These are phyloP conservation scores for Spongispora temasekensis DNA, from an alignment of 1,284 basidiomycete genomes.

Conservation along the genomic window DNA sequence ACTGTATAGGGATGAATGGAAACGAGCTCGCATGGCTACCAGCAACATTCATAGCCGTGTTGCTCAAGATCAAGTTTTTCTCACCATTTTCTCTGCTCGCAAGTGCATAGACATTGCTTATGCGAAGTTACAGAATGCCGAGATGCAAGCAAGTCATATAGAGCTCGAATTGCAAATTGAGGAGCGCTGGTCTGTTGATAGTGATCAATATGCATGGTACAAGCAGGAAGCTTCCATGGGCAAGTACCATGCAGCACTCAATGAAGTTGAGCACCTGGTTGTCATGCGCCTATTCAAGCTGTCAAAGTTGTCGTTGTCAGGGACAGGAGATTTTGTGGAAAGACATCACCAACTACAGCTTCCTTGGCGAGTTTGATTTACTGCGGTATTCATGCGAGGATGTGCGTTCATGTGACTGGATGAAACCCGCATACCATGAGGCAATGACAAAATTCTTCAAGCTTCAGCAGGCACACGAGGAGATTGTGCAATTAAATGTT, in stretches of 20 bases:
- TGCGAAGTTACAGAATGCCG: not conserved
- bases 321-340: not conserved
- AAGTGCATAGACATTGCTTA: not conserved
- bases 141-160: not conserved
- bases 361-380: not conserved
- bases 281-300: not conserved
- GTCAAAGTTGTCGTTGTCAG: not conserved
- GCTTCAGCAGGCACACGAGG: not conserved
- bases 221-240: not conserved
- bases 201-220: not conserved
- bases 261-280: not conserved
- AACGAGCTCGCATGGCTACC: not conserved
- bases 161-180: not conserved
- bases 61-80: not conserved
- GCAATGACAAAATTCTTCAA: not conserved
- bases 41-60: not conserved
- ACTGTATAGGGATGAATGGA: not conserved
- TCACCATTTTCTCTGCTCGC: not conserved
- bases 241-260: not conserved
- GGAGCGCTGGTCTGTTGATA: no score
- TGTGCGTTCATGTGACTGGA: not conserved
- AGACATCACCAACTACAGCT: not conserved
- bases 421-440: not conserved
- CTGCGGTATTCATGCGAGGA: not conserved
- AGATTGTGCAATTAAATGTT: not conserved